These are phyloP conservation scores for Oxalis stricta DNA, from an alignment of 441 rosid species.

Conservation along the genomic window DNA sequence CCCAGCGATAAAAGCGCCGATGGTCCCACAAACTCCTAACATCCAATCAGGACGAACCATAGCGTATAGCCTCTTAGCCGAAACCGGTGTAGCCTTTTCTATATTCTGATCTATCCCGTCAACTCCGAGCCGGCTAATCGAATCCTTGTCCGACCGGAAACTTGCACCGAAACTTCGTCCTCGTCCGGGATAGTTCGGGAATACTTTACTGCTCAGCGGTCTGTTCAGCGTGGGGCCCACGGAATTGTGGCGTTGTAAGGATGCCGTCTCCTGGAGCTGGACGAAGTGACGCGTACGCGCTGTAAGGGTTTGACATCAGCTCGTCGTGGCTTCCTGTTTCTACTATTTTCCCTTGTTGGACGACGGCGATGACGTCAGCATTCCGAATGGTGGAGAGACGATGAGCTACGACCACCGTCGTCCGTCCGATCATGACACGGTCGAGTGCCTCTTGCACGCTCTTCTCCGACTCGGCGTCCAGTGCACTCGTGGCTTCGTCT, in stretches of 20 bases:
- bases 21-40: constrained; percentile 51
- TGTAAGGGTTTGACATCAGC: constrained; percentile 44
- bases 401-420: constrained; percentile 80
- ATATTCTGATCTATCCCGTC: constrained; percentile 36
- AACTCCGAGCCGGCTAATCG: constrained; percentile 27
- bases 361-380: constrained; percentile 77
- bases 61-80: constrained; percentile 51
- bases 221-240: constrained; percentile 35
- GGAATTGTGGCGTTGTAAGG: constrained; percentile 47
- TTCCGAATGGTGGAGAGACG: constrained; percentile 77
- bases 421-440: constrained; percentile 84
- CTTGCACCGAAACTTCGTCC: constrained; percentile 56
- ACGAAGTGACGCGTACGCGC: constrained; percentile 56
- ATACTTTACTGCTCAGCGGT: constrained; percentile 40
- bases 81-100: constrained; percentile 22
- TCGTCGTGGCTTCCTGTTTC: constrained; percentile 83
- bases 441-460: constrained; percentile 91
- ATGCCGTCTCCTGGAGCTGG: constrained; percentile 57
- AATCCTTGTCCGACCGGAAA: constrained; percentile 75
- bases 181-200: constrained; percentile 60
- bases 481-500: constrained; percentile 92
- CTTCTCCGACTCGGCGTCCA: constrained; percentile 85
- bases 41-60: constrained; percentile 81
- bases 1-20: constrained; percentile 65
- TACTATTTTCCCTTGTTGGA: constrained; percentile 60